Percentiles rank a stretch among this genome's conserved stretches.
Conservation (phyloP, 352 stramenopile species). For the Pythium sukuiense region DNA sequence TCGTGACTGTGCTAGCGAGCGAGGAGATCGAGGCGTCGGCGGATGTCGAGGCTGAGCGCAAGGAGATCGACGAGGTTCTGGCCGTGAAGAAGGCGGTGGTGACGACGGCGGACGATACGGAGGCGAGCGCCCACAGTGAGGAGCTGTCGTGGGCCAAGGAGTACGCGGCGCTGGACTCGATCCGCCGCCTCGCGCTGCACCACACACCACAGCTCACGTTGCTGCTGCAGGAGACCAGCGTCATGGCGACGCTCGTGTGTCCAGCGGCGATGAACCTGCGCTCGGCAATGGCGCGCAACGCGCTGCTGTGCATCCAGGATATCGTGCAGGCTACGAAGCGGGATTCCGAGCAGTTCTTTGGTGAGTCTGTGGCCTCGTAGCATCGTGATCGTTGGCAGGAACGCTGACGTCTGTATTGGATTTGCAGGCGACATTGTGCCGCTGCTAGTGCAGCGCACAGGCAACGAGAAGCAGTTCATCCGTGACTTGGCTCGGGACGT, state of each 20-base stretch:
- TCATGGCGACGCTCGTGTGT: slow-evolving; percentile 42
- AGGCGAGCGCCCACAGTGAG: slow-evolving; percentile 6
- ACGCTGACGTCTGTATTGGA: slow-evolving; percentile 3
- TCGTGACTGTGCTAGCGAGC: slow-evolving; percentile 48
- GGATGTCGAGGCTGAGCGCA: slow-evolving; percentile 33
- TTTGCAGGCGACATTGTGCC: slow-evolving; percentile 53
- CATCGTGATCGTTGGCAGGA: too few relatives aligned
- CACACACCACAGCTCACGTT: slow-evolving; percentile 17
- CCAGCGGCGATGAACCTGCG: slow-evolving; percentile 59
- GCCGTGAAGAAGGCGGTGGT: not conserved
- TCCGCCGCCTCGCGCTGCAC: slow-evolving; percentile 29
- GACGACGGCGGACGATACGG: not conserved
- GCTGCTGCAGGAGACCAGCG: slow-evolving; percentile 18
- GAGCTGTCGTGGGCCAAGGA: slow-evolving; percentile 29
- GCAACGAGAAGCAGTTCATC: slow-evolving; percentile 79
- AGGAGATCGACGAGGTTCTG: slow-evolving; percentile 36
- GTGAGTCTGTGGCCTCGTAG: too few relatives aligned
- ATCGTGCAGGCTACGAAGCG: slow-evolving; percentile 35
- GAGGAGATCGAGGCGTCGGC: slow-evolving; percentile 44
- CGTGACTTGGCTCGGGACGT: slow-evolving; percentile 42
- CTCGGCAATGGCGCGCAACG: slow-evolving; percentile 65
- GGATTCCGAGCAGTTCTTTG: slow-evolving; percentile 10
- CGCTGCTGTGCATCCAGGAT: slow-evolving; percentile 66
- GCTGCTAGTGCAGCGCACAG: slow-evolving; percentile 48
- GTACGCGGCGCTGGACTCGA: slow-evolving; percentile 28